phyloP scores from a whole-genome alignment of 306 rosid genomes.

The Castanea crenata region DNA sequence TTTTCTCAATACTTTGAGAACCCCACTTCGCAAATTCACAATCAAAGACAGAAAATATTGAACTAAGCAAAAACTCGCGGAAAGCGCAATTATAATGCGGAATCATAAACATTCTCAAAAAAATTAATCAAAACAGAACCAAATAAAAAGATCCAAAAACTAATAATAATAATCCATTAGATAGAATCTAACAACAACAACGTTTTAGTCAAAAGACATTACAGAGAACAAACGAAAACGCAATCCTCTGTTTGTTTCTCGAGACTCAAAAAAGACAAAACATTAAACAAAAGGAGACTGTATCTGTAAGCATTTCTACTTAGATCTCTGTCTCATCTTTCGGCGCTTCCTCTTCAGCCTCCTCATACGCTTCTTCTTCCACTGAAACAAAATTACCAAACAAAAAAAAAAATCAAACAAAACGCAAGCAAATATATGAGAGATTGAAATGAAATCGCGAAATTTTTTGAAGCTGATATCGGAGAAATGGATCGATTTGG shows the following conservation, averaged over 20 bases:
- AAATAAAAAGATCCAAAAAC: no score
- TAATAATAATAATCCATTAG: no score
- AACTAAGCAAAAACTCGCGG: no score
- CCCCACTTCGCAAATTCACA: no score
- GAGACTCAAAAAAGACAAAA: neutral
- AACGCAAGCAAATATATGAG: neutral
- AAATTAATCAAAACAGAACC: no score
- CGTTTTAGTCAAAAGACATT: neutral
- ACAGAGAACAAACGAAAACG: neutral
- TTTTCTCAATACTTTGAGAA: no score
- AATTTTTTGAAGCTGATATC: neutral
- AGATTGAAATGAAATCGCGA: neutral
- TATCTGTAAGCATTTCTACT: neutral
- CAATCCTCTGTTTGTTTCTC: neutral
- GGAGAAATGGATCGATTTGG: neutral
- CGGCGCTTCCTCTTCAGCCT: neutral
- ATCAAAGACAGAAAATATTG: no score
- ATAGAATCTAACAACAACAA: no score
- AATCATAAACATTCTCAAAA: no score
- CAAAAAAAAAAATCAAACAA: no score
- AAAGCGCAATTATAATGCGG: no score
- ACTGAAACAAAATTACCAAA: neutral
- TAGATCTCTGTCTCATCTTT: constrained; percentile 1
- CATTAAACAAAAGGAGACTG: neutral
- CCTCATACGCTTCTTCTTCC: constrained; percentile 1